These are phyloP conservation scores for Kodamaea sp. DNA, from an alignment of 1,139 yeast species.

Conservation along the genomic window DNA sequence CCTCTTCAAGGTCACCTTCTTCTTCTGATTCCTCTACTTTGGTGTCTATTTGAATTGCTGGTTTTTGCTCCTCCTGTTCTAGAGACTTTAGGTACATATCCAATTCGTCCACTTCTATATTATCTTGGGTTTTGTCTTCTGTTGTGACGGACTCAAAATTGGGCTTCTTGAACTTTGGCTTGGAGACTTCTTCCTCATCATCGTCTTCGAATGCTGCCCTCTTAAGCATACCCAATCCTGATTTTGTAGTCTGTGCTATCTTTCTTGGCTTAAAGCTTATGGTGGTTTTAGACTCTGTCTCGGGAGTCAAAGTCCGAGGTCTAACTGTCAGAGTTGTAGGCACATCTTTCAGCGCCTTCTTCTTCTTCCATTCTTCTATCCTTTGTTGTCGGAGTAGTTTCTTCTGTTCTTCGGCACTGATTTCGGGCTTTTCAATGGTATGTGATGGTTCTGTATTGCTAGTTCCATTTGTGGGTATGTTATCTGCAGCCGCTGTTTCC, in stretches of 20 bases:
- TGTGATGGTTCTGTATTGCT: neutral
- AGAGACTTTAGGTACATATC: constrained; percentile 11
- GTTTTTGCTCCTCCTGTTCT: constrained; percentile 1
- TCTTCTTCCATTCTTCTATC: constrained; percentile 45
- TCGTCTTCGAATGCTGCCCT: constrained; percentile 20
- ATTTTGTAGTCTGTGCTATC: constrained; percentile 5
- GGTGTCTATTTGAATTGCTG: neutral
- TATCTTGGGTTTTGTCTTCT: constrained; percentile 1
- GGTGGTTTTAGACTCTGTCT: neutral
- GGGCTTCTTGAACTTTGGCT: constrained; percentile 30
- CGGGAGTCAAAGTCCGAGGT: neutral
- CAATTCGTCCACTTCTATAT: constrained; percentile 13
- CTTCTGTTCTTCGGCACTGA: constrained; percentile 1
- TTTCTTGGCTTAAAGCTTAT: neutral
- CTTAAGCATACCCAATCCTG: constrained; percentile 1
- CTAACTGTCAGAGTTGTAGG: constrained; percentile 4
- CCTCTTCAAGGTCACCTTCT: constrained; percentile 18
- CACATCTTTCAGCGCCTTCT: constrained; percentile 18
- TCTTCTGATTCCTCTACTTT: neutral
- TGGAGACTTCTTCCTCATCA: constrained; percentile 13
- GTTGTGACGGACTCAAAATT: constrained; percentile 9
- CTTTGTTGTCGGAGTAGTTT: constrained; percentile 24
- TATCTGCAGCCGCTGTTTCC: neutral
- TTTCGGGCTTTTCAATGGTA: too few relatives aligned
- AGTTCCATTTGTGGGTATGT: neutral